These are phyloP conservation scores for Sclerospora graminicola DNA, from an alignment of 352 stramenopile genomes.

Conservation along the genomic window DNA sequence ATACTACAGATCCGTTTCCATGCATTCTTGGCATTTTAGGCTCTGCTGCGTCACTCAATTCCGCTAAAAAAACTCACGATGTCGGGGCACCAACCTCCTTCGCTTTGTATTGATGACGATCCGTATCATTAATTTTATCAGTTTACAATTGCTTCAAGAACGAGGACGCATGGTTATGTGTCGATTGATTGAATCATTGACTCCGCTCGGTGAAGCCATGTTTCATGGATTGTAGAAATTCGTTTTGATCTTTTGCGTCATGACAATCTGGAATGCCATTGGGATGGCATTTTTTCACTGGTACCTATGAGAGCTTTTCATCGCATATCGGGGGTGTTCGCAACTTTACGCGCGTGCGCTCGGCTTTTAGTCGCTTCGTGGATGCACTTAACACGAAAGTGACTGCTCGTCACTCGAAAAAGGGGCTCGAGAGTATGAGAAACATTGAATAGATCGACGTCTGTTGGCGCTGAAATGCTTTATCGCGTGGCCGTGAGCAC, in stretches of 20 bases:
- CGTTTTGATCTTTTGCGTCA: slow-evolving; percentile 97
- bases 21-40: slow-evolving; percentile 65
- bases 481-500: slow-evolving; percentile 33
- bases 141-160: slow-evolving; percentile 65
- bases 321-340: slow-evolving; percentile 95
- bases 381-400: slow-evolving; percentile 83
- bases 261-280: slow-evolving; percentile 97
- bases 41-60: slow-evolving; percentile 54
- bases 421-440: slow-evolving; percentile 40
- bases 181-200: slow-evolving; percentile 75
- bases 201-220: slow-evolving; percentile 66
- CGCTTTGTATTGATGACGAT: slow-evolving; percentile 52
- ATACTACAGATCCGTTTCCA: slow-evolving; percentile 78
- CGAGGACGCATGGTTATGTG: slow-evolving; percentile 77
- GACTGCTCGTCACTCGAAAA: slow-evolving; percentile 68
- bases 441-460: slow-evolving; percentile 39
- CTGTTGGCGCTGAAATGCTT: slow-evolving; percentile 44
- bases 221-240: slow-evolving; percentile 76
- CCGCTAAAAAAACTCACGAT: slow-evolving; percentile 28
- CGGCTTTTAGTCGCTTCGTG: slow-evolving; percentile 77
- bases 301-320: slow-evolving; percentile 94
- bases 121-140: slow-evolving; percentile 61
- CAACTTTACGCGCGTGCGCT: slow-evolving; percentile 82
- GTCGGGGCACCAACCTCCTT: slow-evolving; percentile 37
- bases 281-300: slow-evolving; percentile 96